phyloP scores from a whole-genome alignment of 164 flowering plant genomes.

The Dillenia turbinata region DNA sequence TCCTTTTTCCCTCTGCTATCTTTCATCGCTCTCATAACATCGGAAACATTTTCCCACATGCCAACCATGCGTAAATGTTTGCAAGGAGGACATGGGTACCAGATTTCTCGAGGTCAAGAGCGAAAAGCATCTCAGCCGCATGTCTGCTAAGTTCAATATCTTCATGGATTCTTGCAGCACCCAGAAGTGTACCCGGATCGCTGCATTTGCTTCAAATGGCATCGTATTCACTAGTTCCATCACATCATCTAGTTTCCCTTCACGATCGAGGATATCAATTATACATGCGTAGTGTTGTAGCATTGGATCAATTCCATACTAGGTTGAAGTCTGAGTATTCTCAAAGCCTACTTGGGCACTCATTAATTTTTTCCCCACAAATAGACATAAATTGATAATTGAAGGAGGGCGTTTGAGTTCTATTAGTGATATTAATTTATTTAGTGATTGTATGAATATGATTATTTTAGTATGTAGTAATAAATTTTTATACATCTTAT shows the following conservation, averaged over 20 bases:
- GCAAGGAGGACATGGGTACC: constrained; percentile 62
- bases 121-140: constrained; percentile 54
- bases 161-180: constrained; percentile 58
- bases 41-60: constrained; percentile 50
- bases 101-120: constrained; percentile 52
- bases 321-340: too few relatives aligned
- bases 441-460: too few relatives aligned
- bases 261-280: constrained; percentile 66
- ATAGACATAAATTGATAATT: too few relatives aligned
- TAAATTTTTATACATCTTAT: too few relatives aligned
- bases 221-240: constrained; percentile 39
- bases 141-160: constrained; percentile 41
- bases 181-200: constrained; percentile 66
- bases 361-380: too few relatives aligned
- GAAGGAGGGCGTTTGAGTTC: too few relatives aligned
- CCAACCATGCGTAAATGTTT: constrained; percentile 61
- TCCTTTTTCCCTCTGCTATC: constrained; percentile 55
- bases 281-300: constrained; percentile 74
- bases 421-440: too few relatives aligned
- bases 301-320: constrained; percentile 36
- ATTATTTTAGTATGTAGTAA: too few relatives aligned
- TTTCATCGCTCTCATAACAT: constrained; percentile 47
- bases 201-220: constrained; percentile 54
- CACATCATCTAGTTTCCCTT: constrained; percentile 53
- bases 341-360: too few relatives aligned